These are phyloP conservation scores for Phytophthora rubi DNA, from an alignment of 352 stramenopile genomes.

Conservation along the genomic window DNA sequence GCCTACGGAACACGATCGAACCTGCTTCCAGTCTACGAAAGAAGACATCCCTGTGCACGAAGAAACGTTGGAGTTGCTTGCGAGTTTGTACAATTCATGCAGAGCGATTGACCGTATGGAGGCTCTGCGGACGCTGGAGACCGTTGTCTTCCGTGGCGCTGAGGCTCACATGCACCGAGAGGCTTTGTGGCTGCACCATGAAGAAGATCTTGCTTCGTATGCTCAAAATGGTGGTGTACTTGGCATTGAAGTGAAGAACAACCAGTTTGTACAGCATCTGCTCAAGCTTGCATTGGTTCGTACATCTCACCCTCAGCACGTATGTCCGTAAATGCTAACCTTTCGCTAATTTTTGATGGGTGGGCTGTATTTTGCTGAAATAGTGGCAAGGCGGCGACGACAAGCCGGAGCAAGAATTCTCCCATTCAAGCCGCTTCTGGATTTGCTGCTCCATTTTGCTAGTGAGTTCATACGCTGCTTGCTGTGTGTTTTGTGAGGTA, in stretches of 20 bases:
- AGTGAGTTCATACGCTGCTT: slow-evolving; percentile 38
- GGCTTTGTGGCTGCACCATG: slow-evolving; percentile 62
- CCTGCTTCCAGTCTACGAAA: slow-evolving; percentile 85
- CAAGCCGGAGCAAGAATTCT: slow-evolving; percentile 79
- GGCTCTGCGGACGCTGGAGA: slow-evolving; percentile 74
- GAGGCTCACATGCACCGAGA: slow-evolving; percentile 84
- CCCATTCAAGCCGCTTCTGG: slow-evolving; percentile 83
- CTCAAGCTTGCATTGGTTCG: slow-evolving; percentile 68
- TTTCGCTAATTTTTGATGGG: slow-evolving; percentile 3
- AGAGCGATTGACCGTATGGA: slow-evolving; percentile 71
- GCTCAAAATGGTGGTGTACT: slow-evolving; percentile 65
- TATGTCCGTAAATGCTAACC: not conserved
- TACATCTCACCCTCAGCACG: not conserved
- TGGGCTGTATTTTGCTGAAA: slow-evolving; percentile 2
- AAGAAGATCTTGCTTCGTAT: slow-evolving; percentile 64
- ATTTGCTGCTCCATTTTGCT: slow-evolving; percentile 87
- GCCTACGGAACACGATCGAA: slow-evolving; percentile 83
- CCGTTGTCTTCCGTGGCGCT: slow-evolving; percentile 77
- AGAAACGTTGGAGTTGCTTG: slow-evolving; percentile 68
- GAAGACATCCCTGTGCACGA: slow-evolving; percentile 84
- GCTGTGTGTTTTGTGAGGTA: not conserved
- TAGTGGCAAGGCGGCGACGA: slow-evolving; percentile 59
- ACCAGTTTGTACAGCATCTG: slow-evolving; percentile 62
- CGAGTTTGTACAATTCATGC: slow-evolving; percentile 64
- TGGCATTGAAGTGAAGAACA: slow-evolving; percentile 68